Evolutionary conservation across 2,329 filamentous ascomycete genomes (phyloP), one percentile per base, ranked within the genome.

Genomic region (Fusarium citri): DNA sequence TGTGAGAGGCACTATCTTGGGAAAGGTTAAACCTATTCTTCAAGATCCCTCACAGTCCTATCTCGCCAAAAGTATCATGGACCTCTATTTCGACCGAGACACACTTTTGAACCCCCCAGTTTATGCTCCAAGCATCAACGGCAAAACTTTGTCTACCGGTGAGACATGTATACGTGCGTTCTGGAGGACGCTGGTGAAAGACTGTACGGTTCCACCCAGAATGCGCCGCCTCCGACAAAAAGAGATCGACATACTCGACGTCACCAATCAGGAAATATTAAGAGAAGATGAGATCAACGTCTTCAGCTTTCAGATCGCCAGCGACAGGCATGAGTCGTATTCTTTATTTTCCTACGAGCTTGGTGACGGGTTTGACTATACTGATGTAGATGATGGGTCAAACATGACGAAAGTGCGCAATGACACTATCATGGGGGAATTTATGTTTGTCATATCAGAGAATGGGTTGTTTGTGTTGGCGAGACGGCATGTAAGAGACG

Each of bases 401-500:
- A 8, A 51, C 10, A 18, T 15, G 2, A 23, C 15, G 11, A 2
- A 37, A 37, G 9, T 6, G 18, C 34, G 34, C 6, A 37, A 37
- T n/a, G 34, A 37, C 7, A 37, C 10, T 4, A n/a, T 4, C 7
- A 4, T 37, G 5, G 7, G 43, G 2, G 14, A 53, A 6, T 45
- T 40, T 8, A 48, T 53, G 15, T 70, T 70, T 23, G 14, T 28
- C 3, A 15, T 54, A 2, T 50, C 51, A 0, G 37, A 65, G 0
- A 71, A 65, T 14, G 67, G 59, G 0, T 11, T 70, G 1, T 68
- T 45, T n/a, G 18, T 65, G 3, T n/a, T 67, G 5, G 42, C 34
- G 2, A 53, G 68, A 1, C 45, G 28, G 4, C 37, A 55, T 18
- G 50, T 34, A 2, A 26, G 11, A 2, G 11, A 55, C n/a, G 68